Evolutionary conservation across 108 stramenopile genomes (phyloP).

Genomic region (Fragilariopsis cylindrus): DNA sequence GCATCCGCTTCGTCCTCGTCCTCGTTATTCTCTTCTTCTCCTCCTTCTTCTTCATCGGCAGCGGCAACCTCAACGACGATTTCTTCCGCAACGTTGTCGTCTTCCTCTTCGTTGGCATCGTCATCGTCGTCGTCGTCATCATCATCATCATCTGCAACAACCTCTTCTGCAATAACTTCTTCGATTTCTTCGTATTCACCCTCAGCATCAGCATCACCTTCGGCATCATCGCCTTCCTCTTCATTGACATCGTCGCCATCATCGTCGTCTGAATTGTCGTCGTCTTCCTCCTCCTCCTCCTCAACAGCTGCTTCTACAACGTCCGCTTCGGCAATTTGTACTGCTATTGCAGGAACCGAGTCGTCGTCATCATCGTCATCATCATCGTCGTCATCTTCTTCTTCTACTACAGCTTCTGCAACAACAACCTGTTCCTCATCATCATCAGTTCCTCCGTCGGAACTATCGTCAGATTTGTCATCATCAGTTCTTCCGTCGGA

Average conservation of each 20-base stretch:
- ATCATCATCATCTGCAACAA: slow-evolving; percentile 34
- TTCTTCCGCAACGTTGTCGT: slow-evolving; percentile 46
- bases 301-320: neutral
- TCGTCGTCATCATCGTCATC: slow-evolving; percentile 6
- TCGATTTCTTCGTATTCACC: slow-evolving; percentile 30
- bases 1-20: slow-evolving; percentile 17
- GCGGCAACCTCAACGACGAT: slow-evolving; percentile 31
- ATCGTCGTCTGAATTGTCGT: slow-evolving; percentile 8
- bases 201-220: slow-evolving; percentile 24
- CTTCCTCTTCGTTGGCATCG: slow-evolving; percentile 33
- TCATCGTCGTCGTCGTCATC: slow-evolving; percentile 29
- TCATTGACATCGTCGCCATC: neutral
- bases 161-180: slow-evolving; percentile 21
- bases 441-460: slow-evolving; percentile 1
- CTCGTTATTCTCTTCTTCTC: slow-evolving; percentile 18
- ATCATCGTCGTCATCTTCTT: neutral
- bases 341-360: neutral
- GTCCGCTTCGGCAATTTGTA: neutral
- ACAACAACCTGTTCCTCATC: slow-evolving; percentile 1
- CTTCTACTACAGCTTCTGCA: neutral
- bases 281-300: neutral
- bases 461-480: neutral
- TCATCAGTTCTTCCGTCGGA: neutral
- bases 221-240: slow-evolving; percentile 7
- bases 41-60: slow-evolving; percentile 22